These are phyloP conservation scores for Catharanthus roseus DNA, from an alignment of 257 asterid genomes.

Conservation along the genomic window DNA sequence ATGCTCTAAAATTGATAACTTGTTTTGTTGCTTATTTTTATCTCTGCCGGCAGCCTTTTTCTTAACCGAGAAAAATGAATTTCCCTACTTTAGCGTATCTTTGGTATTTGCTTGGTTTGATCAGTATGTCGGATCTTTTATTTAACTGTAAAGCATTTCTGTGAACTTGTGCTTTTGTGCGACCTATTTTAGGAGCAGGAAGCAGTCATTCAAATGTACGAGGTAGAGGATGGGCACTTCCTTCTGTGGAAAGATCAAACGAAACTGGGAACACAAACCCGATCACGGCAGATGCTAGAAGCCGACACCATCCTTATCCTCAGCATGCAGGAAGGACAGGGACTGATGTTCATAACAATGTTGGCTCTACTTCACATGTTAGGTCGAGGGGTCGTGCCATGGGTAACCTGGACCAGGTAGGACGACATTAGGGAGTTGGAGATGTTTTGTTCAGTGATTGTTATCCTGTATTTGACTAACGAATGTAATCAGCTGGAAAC, in stretches of 20 bases:
- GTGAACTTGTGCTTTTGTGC: background rate
- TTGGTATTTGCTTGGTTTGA: no score
- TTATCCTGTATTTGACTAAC: no score
- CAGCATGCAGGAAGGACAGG: constrained; percentile 22
- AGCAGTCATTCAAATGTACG: constrained; percentile 27
- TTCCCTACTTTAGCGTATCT: no score
- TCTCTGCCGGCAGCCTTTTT: no score
- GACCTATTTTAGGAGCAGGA: constrained; percentile 39
- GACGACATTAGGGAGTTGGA: constrained; percentile 24
- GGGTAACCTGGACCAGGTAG: constrained; percentile 16
- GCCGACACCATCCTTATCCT: constrained; percentile 6
- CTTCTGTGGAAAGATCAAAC: constrained; percentile 36
- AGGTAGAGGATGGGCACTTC: constrained; percentile 59
- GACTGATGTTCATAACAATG: constrained; percentile 11
- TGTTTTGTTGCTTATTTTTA: background rate
- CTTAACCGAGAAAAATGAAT: background rate
- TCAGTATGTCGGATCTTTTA: background rate
- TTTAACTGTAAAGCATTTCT: background rate
- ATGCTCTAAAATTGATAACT: background rate
- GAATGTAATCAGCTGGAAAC: no score
- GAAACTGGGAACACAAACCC: constrained; percentile 18
- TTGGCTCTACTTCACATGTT: constrained; percentile 27
- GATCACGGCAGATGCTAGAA: constrained; percentile 20
- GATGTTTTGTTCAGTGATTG: background rate
- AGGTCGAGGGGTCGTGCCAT: constrained; percentile 22